These are phyloP conservation scores for Astrocystis sublimbata DNA, from an alignment of 495 filamentous ascomycete genomes.

Conservation along the genomic window DNA sequence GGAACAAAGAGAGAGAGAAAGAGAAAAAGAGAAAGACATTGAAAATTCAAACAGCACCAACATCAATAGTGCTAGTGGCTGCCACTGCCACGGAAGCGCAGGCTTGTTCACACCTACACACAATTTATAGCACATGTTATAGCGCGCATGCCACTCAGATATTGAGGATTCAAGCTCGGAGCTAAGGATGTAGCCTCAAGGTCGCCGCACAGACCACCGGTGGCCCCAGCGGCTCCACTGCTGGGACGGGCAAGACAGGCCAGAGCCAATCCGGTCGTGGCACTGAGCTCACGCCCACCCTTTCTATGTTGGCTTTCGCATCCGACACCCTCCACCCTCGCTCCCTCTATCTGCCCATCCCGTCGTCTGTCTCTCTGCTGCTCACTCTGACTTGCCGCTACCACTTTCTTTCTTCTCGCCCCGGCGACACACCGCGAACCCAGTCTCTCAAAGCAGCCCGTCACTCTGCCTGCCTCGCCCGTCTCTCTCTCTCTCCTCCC, in stretches of 20 bases:
- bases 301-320: slow-evolving; percentile 15
- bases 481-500: background rate
- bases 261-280: slow-evolving; percentile 8
- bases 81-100: no score
- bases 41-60: no score
- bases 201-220: slow-evolving; percentile 12
- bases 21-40: no score
- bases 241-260: background rate
- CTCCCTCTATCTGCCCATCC: slow-evolving; percentile 18
- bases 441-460: background rate
- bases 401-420: slow-evolving; percentile 3
- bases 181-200: slow-evolving; percentile 10
- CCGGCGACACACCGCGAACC: no score
- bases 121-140: background rate
- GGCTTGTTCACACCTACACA: no score
- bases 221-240: background rate
- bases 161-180: no score
- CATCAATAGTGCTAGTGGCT: no score
- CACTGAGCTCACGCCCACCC: slow-evolving; percentile 18
- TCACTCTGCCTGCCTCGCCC: background rate
- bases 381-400: slow-evolving; percentile 7
- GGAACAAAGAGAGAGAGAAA: no score
- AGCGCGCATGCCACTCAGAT: background rate
- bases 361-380: slow-evolving; percentile 8
- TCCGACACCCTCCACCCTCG: slow-evolving; percentile 18